These are phyloP conservation scores for Mortierella antarctica DNA, from an alignment of 192 early-diverging fungal genomes.

Conservation along the genomic window DNA sequence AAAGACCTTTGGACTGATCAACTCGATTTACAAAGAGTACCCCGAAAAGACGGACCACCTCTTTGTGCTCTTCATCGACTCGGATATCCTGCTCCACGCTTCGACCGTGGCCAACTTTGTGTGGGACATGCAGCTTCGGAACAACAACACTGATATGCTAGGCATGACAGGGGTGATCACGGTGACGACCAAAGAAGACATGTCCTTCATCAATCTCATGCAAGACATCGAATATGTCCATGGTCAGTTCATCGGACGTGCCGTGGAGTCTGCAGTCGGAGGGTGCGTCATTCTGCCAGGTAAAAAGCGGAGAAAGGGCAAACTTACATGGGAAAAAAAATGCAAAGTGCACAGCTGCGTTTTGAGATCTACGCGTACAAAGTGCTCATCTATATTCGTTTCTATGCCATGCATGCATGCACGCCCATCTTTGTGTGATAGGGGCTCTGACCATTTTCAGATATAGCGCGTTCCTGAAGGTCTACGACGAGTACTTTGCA, in stretches of 20 bases:
- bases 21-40: constrained; percentile 22
- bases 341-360: not conserved
- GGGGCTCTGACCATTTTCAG: constrained; percentile 25
- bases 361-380: no score
- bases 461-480: constrained; percentile 23
- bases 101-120: constrained; percentile 52
- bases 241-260: constrained; percentile 52
- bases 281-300: constrained; percentile 56
- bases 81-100: constrained; percentile 55
- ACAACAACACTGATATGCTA: constrained; percentile 13
- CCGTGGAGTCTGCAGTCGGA: constrained; percentile 51
- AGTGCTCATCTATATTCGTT: not conserved
- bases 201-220: constrained; percentile 43
- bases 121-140: constrained; percentile 24
- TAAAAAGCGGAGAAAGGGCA: not conserved
- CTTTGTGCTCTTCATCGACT: constrained; percentile 61
- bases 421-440: not conserved
- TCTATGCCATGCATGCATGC: not conserved
- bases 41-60: constrained; percentile 33
- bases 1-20: constrained; percentile 49
- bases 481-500: constrained; percentile 60
- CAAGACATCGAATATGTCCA: constrained; percentile 62
- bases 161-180: constrained; percentile 29
- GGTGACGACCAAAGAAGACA: constrained; percentile 24
- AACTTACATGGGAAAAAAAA: not conserved